A percentile compares a stretch with the other conserved stretches of the same genome.
phyloP scores from a whole-genome alignment of 2,329 filamentous ascomycete species.

The Paecilomyces dactylethromorphus region DNA sequence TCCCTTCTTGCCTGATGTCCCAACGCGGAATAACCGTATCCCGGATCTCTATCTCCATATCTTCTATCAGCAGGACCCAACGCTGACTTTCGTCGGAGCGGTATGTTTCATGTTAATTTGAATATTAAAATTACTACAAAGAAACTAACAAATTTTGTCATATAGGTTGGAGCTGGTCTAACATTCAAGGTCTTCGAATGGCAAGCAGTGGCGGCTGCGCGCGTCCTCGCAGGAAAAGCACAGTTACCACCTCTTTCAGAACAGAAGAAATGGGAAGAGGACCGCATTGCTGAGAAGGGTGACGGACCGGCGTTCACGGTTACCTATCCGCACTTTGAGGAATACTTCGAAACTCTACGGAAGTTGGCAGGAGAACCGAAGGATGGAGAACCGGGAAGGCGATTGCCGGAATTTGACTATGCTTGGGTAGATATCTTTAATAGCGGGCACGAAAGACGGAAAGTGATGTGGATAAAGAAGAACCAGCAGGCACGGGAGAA shows the following conservation, averaged over 20 bases:
- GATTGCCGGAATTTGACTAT: conserved; percentile 37
- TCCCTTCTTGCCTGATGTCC: conserved; percentile 51
- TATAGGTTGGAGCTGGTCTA: conserved; percentile 35
- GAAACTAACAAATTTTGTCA: background rate
- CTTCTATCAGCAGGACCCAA: conserved; percentile 28
- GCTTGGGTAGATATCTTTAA: conserved; percentile 42
- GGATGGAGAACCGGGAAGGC: conserved; percentile 30
- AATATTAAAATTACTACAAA: background rate
- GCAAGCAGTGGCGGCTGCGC: conserved; percentile 58
- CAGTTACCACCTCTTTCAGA: conserved; percentile 44
- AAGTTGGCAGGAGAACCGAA: conserved; percentile 37
- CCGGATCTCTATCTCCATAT: conserved; percentile 31
- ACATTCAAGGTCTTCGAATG: conserved; percentile 66
- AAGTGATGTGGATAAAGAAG: conserved; percentile 51
- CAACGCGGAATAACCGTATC: conserved; percentile 25
- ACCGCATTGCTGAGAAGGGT: conserved; percentile 48
- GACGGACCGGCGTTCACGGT: conserved; percentile 53
- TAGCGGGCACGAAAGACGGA: conserved; percentile 49
- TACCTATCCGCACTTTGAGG: conserved; percentile 56
- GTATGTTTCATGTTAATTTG: conserved; percentile 23
- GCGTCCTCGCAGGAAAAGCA: conserved; percentile 51
- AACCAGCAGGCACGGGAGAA: conserved; percentile 30
- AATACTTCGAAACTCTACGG: conserved; percentile 54
- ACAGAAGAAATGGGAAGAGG: conserved; percentile 52
- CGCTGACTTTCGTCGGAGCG: conserved; percentile 35